Percentiles rank a stretch among this genome's conserved stretches.
Conservation (phyloP, 2,329 filamentous ascomycete species). For the Cladosporium sp. region DNA sequence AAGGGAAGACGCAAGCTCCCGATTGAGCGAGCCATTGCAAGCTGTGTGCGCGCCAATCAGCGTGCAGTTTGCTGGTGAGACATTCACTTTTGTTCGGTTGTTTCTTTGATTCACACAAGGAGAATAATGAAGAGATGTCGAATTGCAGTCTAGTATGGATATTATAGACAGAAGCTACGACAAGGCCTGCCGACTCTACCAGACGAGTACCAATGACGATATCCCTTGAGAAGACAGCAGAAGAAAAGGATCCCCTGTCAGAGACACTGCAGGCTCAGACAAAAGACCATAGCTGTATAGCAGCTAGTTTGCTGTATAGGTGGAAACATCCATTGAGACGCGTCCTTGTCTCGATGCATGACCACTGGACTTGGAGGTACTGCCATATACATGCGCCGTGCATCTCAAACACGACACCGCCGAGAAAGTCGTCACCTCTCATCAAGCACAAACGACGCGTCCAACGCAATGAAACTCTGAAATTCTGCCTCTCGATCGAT, state of each 20-base stretch:
- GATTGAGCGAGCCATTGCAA: background rate
- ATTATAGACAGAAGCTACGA: background rate
- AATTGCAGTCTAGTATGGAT: background rate
- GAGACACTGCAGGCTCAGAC: background rate
- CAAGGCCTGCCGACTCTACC: background rate
- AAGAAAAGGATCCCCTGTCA: background rate
- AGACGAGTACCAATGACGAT: background rate
- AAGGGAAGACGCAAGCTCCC: background rate
- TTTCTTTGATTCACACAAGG: background rate
- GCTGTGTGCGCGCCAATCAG: slow-evolving; percentile 7
- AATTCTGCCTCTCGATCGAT: background rate
- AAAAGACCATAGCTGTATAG: background rate
- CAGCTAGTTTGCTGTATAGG: background rate
- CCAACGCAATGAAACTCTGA: background rate
- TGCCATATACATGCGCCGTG: background rate
- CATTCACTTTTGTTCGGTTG: background rate
- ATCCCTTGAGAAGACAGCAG: background rate
- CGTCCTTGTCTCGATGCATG: background rate
- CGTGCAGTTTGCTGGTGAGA: background rate
- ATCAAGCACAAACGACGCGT: background rate
- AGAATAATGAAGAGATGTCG: background rate
- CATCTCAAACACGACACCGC: background rate
- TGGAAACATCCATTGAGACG: background rate
- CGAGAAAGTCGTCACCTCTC: background rate
- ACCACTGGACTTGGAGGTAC: background rate